Evolutionary conservation across 2,329 filamentous ascomycete species (phyloP), one percentile per base, ranked within the genome.

Genomic region (Alternaria angustiovoidea): DNA sequence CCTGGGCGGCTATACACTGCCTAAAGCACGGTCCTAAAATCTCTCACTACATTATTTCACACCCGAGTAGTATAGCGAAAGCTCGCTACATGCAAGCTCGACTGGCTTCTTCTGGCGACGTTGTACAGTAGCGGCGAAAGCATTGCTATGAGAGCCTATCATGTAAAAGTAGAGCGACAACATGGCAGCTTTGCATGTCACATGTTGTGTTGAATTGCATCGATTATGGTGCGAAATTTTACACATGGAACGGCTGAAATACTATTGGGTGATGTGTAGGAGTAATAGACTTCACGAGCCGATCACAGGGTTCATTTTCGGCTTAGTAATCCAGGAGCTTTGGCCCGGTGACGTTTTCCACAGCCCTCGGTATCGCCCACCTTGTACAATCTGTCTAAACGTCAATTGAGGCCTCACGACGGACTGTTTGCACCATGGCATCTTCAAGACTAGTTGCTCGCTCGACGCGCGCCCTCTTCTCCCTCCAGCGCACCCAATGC

Each of bases 401-500:
- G 28, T n/a, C 59, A 65, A 70, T 70, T 67, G 61, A 64, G 43
- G 38, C 51, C 52, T 60, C 54, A 49, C 46, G 32, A 57, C 58
- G 51, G 56, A 61, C 53, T 34, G 20, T 53, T 36, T 53, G 42
- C 20, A 65, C 58, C 56, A 86, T 87, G 85, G 78, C 81, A 53
- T 77, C 80, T 28, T 74, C 81, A 51, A 79, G 83, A 63, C 66
- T 83, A 22, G 71, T 82, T 34, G 66, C 79, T 63, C 82, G 83
- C 75, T 79, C 81, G 20, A 73, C 81, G 59, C 80, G 83, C 61
- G 75, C 82, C 32, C 70, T 79, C 4, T 57, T 79, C 46, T 70
- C 74, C 46, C 67, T 75, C 52, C 69, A 75, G 44, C 66, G 66
- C 55, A 73, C 81, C 52, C 70, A 75, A 41, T 66, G 64, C 57